Conservation (phyloP, 371 early-diverging fungal species). For the Syncephalastrum contaminatum region DNA sequence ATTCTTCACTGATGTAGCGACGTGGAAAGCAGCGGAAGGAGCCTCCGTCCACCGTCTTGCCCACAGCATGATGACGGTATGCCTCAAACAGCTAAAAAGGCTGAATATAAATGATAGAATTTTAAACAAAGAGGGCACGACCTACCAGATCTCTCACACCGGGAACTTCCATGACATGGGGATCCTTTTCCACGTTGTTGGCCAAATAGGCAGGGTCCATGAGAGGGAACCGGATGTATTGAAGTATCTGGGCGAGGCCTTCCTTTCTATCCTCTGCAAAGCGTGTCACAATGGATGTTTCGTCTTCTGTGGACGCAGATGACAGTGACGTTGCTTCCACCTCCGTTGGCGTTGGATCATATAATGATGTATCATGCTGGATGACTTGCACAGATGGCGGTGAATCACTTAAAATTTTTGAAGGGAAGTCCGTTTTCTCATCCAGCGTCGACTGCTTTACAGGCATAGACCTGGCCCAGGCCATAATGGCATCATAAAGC, state of each 20-base stretch:
- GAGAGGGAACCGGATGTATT: conserved; percentile 55
- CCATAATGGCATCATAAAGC: conserved; percentile 48
- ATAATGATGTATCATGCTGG: not conserved
- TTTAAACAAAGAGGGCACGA: not conserved
- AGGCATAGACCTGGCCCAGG: conserved; percentile 40
- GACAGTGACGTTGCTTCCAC: no score
- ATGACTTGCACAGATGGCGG: not conserved
- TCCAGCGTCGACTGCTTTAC: not conserved
- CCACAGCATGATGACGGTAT: conserved; percentile 49
- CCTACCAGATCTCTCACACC: conserved; percentile 54
- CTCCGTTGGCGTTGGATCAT: not conserved
- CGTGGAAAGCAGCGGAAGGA: conserved; percentile 29
- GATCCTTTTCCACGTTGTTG: conserved; percentile 47
- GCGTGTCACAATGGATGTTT: not conserved
- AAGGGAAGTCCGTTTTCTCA: not conserved
- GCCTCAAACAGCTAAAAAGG: conserved; percentile 50
- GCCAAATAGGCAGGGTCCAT: conserved; percentile 51
- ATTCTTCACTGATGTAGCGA: conserved; percentile 4
- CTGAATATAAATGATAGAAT: not conserved
- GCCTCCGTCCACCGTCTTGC: not conserved
- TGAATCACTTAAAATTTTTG: not conserved
- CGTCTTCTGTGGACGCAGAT: not conserved
- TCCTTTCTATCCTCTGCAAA: not conserved
- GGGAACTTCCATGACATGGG: conserved; percentile 47
- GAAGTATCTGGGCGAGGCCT: conserved; percentile 31